Conservation (phyloP, 139 green algal species). For the Chlamydomonas incerta region DNA sequence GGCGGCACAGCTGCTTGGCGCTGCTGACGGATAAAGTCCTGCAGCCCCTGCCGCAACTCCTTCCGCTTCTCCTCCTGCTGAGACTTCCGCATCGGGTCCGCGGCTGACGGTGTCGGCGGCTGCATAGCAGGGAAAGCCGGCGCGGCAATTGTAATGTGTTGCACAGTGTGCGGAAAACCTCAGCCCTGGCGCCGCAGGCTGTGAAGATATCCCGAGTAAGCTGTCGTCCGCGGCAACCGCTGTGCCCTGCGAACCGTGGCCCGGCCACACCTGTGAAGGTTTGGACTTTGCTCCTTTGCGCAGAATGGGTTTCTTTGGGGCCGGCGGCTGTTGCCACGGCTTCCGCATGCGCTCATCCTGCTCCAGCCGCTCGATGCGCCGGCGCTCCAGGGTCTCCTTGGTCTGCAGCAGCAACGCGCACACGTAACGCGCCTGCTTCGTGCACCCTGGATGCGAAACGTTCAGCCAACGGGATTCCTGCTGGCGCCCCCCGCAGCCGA, state of each 20-base stretch:
- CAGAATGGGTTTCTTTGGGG: conserved; percentile 66
- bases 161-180: no score
- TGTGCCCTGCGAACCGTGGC: no score
- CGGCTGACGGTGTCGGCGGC: neutral
- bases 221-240: no score
- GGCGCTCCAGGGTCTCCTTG: conserved; percentile 59
- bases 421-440: no score
- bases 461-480: no score
- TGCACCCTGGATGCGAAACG: no score
- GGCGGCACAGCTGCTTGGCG: conserved; percentile 2
- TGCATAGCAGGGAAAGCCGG: neutral
- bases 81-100: conserved; percentile 37
- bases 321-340: conserved; percentile 59
- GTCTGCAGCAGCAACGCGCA: conserved; percentile 26
- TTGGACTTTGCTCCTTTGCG: conserved; percentile 45
- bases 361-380: conserved; percentile 42
- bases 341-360: conserved; percentile 73
- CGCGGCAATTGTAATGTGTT: no score
- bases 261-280: conserved; percentile 18
- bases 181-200: no score
- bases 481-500: no score
- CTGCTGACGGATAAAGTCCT: conserved; percentile 63
- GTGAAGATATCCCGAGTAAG: no score
- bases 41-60: conserved; percentile 61
- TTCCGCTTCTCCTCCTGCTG: conserved; percentile 38